Base-by-base conservation (phyloP, 208 protist genomes). In the Naegleria lovaniensis region DNA sequence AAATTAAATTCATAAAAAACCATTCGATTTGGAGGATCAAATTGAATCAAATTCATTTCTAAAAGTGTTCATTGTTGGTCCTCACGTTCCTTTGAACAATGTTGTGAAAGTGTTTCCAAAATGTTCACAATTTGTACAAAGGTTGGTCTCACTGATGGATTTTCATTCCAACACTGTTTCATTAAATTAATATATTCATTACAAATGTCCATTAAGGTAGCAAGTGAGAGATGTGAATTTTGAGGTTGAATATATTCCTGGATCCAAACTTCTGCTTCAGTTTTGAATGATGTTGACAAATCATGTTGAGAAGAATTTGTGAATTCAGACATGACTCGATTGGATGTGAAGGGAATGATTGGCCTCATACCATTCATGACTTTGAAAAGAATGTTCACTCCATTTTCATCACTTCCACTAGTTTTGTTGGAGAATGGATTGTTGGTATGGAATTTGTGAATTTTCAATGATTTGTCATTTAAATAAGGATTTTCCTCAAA, bases 101-200 rank as follows among this genome's bases (percentile, higher is more conserved):
- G 43, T 48, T 48, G 43, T 48, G 43, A 48, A 48, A 48, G 43
- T 9, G 43, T 9, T 48, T 48, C 43, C 43, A 48, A 48, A 48
- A 48, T 48, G 1, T 48, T 48, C 43, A 48, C 43, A 7, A 48
- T 48, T 7, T 48, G 43, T 48, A 48, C 67, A 79, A 79, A 79
- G 0, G 36, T 48, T 25, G 83, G 83, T 85, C 83, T 40, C 5
- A 1, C 29, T 5, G 9, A 48, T 85, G 83, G 38, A 48, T 85
- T 43, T 9, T 43, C 39, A 39, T 16, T 13, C 83, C 83, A 85
- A 48, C 83, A 85, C 38, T 48, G 13, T 85, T 43, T 85, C 83
- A 85, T 85, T 39, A 85, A 85, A 25, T 85, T 39, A 0, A 85
- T 33, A 29, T 85, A 85, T 43, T 85, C 6, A 79, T 79, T n/a